Evolutionary conservation across 2,329 filamentous ascomycete species (phyloP), one percentile per base, ranked within the genome.

Genomic region (Didymella lethalis): DNA sequence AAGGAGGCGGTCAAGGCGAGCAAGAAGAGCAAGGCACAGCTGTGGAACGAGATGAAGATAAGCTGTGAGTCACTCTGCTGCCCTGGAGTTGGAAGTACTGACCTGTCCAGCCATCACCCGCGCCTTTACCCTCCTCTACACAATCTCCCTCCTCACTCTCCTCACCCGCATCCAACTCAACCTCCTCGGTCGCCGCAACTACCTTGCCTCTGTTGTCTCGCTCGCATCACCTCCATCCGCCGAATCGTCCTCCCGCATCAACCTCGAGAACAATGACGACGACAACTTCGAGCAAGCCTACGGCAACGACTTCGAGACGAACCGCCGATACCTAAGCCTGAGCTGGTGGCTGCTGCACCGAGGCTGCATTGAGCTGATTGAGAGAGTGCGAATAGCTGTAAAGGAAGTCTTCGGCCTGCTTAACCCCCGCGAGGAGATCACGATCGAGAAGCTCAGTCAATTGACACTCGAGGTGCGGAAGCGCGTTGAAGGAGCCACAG

Each of bases 41-140:
- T 99, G 44, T 99, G 95, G 95, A 93, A 96, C 76, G 94, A 99
- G 74, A 86, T 99, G 78, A 97, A 96, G 73, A 97, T 98, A 67
- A 93, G 90, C 79, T 93, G 93, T 96, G 80, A 75, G 90, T 82
- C 25, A 1, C 18, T 11, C n/a, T n/a, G 4, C 7, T 40, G 31
- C 25, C n/a, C n/a, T 40, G 32, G 5, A 44, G 12, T 12, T 11
- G 29, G 7, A 16, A 6, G 4, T 8, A 48, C 62, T 69, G 56
- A 71, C 62, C 23, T 49, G 32, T 32, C 38, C 68, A 95, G 93
- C 95, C 8, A 90, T 98, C 70, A 95, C 95, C 10, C 85, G 95
- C 75, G 88, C 94, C 0, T 94, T 97, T 72, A 97, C 94, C 7
- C 84, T 99, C 54, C 84, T 98, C 63, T 99, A 99, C 77, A 96